Evolutionary conservation across 1,139 yeast genomes (phyloP).

Genomic region (Pichia inconspicua): DNA sequence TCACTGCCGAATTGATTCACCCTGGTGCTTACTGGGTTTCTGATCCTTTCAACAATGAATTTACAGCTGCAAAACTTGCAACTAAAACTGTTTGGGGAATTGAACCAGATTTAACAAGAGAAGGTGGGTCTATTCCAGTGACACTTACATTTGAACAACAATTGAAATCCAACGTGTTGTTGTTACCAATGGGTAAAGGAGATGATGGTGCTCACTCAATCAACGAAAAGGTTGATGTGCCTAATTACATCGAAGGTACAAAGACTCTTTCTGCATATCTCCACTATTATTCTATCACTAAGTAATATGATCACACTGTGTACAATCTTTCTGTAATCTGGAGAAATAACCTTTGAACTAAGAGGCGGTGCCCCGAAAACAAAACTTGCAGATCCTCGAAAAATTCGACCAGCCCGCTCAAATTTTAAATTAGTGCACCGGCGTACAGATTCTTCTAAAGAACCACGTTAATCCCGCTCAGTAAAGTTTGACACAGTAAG

Average conservation of each 20-base stretch:
- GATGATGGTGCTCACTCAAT: constrained; percentile 99
- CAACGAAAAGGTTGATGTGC: constrained; percentile 83
- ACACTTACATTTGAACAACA: constrained; percentile 86
- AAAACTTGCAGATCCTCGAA: too few species aligned
- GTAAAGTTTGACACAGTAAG: neutral
- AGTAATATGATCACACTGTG: neutral
- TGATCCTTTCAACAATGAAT: constrained; percentile 86
- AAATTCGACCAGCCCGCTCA: too few species aligned
- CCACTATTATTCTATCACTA: constrained; percentile 56
- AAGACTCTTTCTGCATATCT: constrained; percentile 91
- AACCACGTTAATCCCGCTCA: too few species aligned
- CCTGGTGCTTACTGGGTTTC: constrained; percentile 96
- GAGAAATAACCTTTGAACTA: too few species aligned
- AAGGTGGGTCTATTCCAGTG: constrained; percentile 97
- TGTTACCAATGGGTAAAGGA: constrained; percentile 97
- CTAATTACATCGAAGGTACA: constrained; percentile 88
- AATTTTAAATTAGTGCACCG: too few species aligned
- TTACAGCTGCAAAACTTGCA: constrained; percentile 91
- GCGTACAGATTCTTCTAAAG: too few species aligned
- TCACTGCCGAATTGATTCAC: constrained; percentile 72
- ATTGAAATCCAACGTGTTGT: constrained; percentile 74
- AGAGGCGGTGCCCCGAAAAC: too few species aligned
- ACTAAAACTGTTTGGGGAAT: constrained; percentile 91
- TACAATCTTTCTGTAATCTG: neutral
- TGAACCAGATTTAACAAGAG: constrained; percentile 95